These are phyloP conservation scores for Camelina sativa DNA, from an alignment of 345 rosid genomes.

Conservation along the genomic window DNA sequence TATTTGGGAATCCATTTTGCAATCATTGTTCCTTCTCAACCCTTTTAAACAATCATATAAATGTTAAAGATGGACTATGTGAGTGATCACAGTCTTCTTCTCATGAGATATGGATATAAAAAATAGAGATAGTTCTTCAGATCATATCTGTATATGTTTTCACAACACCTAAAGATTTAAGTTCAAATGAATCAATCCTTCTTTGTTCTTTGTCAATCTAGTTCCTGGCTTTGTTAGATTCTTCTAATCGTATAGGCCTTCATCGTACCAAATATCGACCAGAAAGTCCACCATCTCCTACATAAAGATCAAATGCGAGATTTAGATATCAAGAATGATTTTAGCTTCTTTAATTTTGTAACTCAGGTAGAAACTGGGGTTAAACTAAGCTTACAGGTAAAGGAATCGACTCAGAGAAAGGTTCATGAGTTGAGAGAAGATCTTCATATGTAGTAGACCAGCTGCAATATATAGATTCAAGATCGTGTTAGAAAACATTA, in stretches of 20 bases:
- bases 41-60: slow-evolving; percentile 21
- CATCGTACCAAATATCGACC: slow-evolving; percentile 88
- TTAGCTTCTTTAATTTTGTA: slow-evolving; percentile 16
- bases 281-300: slow-evolving; percentile 97
- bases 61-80: slow-evolving; percentile 27
- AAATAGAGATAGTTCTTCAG: slow-evolving; percentile 2
- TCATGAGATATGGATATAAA: slow-evolving; percentile 19
- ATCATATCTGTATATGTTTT: slow-evolving; percentile 17
- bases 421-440: slow-evolving; percentile 73
- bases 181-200: slow-evolving; percentile 16
- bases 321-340: slow-evolving; percentile 17
- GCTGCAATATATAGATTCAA: slow-evolving; percentile 54
- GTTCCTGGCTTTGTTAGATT: slow-evolving; percentile 35
- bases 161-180: slow-evolving; percentile 30
- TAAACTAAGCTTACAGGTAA: slow-evolving; percentile 63
- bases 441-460: slow-evolving; percentile 92
- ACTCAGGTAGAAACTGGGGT: neutral
- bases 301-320: slow-evolving; percentile 21
- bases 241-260: slow-evolving; percentile 83
- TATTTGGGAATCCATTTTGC: slow-evolving; percentile 12
- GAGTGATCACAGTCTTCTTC: neutral
- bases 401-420: slow-evolving; percentile 83
- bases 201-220: slow-evolving; percentile 35
- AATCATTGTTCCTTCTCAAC: slow-evolving; percentile 11
- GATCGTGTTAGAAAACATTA: slow-evolving; percentile 3